Evolutionary conservation across 345 rosid species (phyloP).

Genomic region (Mallotus nudiflorus): DNA sequence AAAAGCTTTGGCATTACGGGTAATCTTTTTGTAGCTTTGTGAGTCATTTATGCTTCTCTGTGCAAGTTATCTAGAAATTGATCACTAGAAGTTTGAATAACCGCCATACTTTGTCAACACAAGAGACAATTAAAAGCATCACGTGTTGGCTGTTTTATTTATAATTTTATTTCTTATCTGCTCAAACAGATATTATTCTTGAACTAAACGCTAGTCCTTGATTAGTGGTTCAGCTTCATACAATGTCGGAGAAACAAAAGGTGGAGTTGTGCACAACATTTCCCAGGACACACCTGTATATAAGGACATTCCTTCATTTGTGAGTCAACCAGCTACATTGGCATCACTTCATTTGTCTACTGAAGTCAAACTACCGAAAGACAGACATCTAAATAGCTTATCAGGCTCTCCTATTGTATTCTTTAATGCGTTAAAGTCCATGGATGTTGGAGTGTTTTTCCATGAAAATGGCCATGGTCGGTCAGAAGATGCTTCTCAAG

Average conservation of each 20-base stretch:
- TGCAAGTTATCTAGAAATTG: too few relatives aligned
- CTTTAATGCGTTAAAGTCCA: constrained; percentile 35
- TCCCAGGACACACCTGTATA: constrained; percentile 17
- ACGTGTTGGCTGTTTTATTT: too few relatives aligned
- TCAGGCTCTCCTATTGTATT: constrained; percentile 46
- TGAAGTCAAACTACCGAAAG: constrained; percentile 31
- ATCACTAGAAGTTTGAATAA: too few relatives aligned
- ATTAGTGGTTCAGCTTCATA: constrained; percentile 51
- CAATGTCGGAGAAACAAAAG: constrained; percentile 43
- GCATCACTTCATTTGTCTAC: constrained; percentile 28
- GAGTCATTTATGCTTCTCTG: too few relatives aligned
- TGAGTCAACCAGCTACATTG: constrained; percentile 24
- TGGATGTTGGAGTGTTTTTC: constrained; percentile 22
- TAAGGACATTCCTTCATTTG: constrained; percentile 7
- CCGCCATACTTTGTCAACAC: too few relatives aligned
- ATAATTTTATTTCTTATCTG: neutral
- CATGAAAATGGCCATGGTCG: constrained; percentile 21
- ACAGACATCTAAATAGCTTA: constrained; percentile 35
- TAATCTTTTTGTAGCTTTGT: too few relatives aligned
- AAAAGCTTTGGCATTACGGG: constrained; percentile 64
- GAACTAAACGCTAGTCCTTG: constrained; percentile 3
- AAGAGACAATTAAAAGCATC: too few relatives aligned
- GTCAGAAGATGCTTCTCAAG: constrained; percentile 28
- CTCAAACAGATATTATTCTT: neutral
- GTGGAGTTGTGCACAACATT: constrained; percentile 17